Base-by-base conservation (phyloP, 2,329 filamentous ascomycete species). In the Exophiala dermatitidis region DNA sequence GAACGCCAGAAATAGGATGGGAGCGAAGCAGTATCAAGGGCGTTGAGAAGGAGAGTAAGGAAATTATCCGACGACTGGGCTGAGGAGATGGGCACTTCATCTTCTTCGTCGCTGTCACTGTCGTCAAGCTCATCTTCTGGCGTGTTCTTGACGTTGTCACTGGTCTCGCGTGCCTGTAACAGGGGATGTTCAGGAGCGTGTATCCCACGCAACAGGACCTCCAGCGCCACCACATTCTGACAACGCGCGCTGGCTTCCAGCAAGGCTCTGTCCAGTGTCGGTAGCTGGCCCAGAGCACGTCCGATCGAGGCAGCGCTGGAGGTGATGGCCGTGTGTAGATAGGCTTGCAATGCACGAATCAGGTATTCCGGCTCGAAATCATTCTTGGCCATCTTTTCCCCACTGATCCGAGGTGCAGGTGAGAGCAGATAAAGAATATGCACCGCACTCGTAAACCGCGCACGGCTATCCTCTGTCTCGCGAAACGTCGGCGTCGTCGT, bases 1-100 rank as follows among this genome's bases (percentile, higher is more conserved):
- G 86, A 87, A 49, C 93, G 80, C 90, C 93, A 98, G 72, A 95
- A 98, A 68, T 91, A 95, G 0, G 87, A 91, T 1, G 89, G 83
- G 10, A 98, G 74, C 1, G 88, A 93, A 0, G 87, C 82, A 0
- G 90, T 95, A 69, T 97, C 93, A 5, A 98, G 79, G n/a, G 84
- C 77, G 7, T 80, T 74, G 5, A 95, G 78, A 0, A 95, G 73
- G 0, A 84, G 84, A 53, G 85, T 80, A 0, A 96, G 76, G 40
- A 96, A 78, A 6, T 40, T 50, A 5, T 59, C 57, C 8, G 53
- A 46, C 4, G 43, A 31, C 30, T 66, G 65, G 36, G 33, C 44
- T 32, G 31, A 41, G 38, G 46, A 38, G 45, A 33, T n/a, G 46
- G 48, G 33, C 37, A 56, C 7, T 29, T 43, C 34, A 12, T 29